Base-by-base conservation (phyloP, 176 grass and related monocot species). In the Oryza australiensis region DNA sequence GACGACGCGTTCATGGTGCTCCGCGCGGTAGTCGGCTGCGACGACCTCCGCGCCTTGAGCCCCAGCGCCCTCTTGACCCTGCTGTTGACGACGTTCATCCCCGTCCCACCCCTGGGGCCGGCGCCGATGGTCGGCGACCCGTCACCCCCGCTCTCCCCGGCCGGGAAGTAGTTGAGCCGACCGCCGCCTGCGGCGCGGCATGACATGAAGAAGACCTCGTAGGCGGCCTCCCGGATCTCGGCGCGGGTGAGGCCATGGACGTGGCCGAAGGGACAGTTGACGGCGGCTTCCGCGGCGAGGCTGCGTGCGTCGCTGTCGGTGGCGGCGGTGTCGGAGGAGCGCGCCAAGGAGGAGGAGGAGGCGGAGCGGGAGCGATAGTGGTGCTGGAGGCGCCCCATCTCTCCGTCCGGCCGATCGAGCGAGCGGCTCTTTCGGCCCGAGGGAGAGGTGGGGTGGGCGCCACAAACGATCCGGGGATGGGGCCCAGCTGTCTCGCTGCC, bases 181-280 rank as follows among this genome's bases (percentile, higher is more conserved):
- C 87, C 64, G 14, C 68, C 59, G 5, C 59, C 79, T 29, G 51
- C 62, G 20, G 82, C 83, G 72, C 92, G 95, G 86, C 90, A 95
- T 3, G 90, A 91, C 88, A 93, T 93, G 92, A 98, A 95, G 82
- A 98, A 98, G 15, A 98, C 33, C 85, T 98, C 92, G 78, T 98
- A 98, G 26, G 88, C 88, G 63, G 92, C 84, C 87, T 98, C 90
- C 14, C 95, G 88, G 67, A 93, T 68, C n/a, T 91, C 95, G 34
- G 38, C 26, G 35, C 76, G 72, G 53, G 84, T 37, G 41, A 98
- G 87, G 63, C 88, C 68, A 72, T 92, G 66, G 40, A 95, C 15
- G 28, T n/a, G 32, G 12, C 84, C 87, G 74, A 98, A 98, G 2
- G 92, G 95, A 64, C 84, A 90, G 20, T 94, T 88, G 35, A 97